Evolutionary conservation across 2,329 filamentous ascomycete genomes (phyloP).

Genomic region (Fusarium floridanum): DNA sequence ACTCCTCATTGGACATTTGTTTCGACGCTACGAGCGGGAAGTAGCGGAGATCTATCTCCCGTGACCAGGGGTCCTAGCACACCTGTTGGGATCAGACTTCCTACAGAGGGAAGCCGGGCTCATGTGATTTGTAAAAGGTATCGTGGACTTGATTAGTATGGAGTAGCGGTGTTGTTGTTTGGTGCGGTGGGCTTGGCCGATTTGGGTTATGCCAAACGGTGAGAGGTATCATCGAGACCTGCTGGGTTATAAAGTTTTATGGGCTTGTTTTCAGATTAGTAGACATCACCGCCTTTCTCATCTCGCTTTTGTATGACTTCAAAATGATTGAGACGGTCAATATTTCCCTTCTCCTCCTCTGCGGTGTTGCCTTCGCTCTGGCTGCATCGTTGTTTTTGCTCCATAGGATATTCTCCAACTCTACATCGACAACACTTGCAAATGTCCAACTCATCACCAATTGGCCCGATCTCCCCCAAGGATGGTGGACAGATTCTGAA

Average conservation of each 20-base stretch:
- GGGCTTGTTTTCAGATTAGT: neutral
- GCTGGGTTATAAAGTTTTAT: neutral
- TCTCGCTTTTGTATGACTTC: neutral
- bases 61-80: neutral
- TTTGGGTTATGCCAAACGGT: neutral
- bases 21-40: neutral
- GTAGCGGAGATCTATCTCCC: neutral
- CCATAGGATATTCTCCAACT: neutral
- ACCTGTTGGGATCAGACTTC: neutral
- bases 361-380: neutral
- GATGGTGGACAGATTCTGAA: conserved; percentile 1
- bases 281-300: neutral
- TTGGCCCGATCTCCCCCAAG: neutral
- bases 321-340: neutral
- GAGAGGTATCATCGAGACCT: neutral
- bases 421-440: neutral
- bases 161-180: neutral
- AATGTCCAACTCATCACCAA: neutral
- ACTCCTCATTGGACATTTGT: neutral
- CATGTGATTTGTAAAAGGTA: neutral
- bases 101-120: neutral
- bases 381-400: neutral
- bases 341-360: neutral
- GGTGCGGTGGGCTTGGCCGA: neutral
- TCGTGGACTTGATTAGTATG: neutral